Evolutionary conservation across 352 stramenopile species (phyloP).

Genomic region (Phytophthora ramorum): DNA sequence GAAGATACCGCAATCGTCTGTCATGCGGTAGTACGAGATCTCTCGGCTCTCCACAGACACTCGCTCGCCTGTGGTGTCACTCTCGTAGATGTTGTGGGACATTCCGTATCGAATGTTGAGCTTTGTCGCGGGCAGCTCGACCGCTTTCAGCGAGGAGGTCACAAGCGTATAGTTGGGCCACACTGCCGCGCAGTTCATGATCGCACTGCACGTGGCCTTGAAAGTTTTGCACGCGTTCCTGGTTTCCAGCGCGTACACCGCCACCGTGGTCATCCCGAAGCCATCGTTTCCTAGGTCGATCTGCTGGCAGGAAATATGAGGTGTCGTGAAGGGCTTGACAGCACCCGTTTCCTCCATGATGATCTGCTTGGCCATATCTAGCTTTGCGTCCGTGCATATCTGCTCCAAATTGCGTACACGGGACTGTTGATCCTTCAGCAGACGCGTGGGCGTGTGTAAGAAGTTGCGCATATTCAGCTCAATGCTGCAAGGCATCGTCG

Average conservation of each 20-base stretch:
- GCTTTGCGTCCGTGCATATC: conserved; percentile 34
- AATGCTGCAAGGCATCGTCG: conserved; percentile 25
- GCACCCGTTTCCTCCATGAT: conserved; percentile 31
- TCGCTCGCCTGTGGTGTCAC: conserved; percentile 28
- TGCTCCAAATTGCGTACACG: conserved; percentile 26
- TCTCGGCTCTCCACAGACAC: conserved; percentile 33
- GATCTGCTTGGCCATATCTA: conserved; percentile 39
- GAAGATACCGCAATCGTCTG: conserved; percentile 31
- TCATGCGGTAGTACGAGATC: conserved; percentile 38
- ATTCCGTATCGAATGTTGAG: conserved; percentile 41
- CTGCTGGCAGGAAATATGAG: conserved; percentile 28
- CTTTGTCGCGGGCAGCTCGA: conserved; percentile 26
- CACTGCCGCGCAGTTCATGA: conserved; percentile 34
- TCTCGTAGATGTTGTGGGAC: conserved; percentile 29
- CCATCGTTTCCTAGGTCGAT: conserved; percentile 22
- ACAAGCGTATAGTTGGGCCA: conserved; percentile 37
- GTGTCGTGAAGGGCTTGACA: conserved; percentile 21
- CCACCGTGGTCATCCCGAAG: conserved; percentile 44
- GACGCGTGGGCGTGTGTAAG: conserved; percentile 33
- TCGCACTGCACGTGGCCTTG: conserved; percentile 24
- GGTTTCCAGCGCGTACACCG: conserved; percentile 37
- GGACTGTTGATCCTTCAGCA: conserved; percentile 21
- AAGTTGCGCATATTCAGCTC: conserved; percentile 43
- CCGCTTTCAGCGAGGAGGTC: conserved; percentile 22
- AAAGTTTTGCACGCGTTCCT: conserved; percentile 35